Evolutionary conservation across 805 yeast genomes (phyloP).

Genomic region (Yamadazyma kitorensis): DNA sequence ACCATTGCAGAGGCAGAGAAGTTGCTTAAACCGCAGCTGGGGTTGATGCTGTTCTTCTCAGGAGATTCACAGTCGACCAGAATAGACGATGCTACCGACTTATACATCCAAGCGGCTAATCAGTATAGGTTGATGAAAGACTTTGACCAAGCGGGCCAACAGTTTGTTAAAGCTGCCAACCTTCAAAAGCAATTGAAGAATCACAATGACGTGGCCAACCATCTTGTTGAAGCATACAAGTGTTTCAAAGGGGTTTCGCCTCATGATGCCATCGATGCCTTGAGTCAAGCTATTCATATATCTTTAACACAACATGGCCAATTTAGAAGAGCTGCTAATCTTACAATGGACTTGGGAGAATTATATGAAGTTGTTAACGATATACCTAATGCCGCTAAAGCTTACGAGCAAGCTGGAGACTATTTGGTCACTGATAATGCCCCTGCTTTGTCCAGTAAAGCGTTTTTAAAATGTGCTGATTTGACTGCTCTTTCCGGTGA

Average conservation of each 20-base stretch:
- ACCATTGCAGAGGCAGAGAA: slow-evolving; percentile 45
- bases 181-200: slow-evolving; percentile 71
- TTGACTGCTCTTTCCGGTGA: slow-evolving; percentile 68
- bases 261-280: slow-evolving; percentile 69
- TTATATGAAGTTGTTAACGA: slow-evolving; percentile 76
- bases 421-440: slow-evolving; percentile 95
- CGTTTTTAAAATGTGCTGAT: slow-evolving; percentile 86
- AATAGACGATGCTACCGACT: slow-evolving; percentile 89
- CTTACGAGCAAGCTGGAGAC: slow-evolving; percentile 92
- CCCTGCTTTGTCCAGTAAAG: slow-evolving; percentile 83
- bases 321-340: slow-evolving; percentile 94
- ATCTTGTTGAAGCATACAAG: slow-evolving; percentile 87
- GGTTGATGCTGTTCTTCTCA: slow-evolving; percentile 62
- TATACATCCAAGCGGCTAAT: slow-evolving; percentile 92
- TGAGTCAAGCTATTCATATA: slow-evolving; percentile 73
- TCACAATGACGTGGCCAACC: slow-evolving; percentile 88
- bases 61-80: slow-evolving; percentile 62
- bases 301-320: slow-evolving; percentile 86
- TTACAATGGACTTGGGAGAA: slow-evolving; percentile 86
- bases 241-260: slow-evolving; percentile 75
- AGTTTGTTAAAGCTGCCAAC: slow-evolving; percentile 83
- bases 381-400: slow-evolving; percentile 61
- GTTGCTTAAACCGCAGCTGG: slow-evolving; percentile 56
- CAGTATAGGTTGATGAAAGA: slow-evolving; percentile 75
- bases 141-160: slow-evolving; percentile 70